A percentile compares a stretch with the other conserved stretches of the same genome.
Evolutionary conservation across 1,139 yeast species (phyloP).

Genomic region (Yamadazyma dendronema): DNA sequence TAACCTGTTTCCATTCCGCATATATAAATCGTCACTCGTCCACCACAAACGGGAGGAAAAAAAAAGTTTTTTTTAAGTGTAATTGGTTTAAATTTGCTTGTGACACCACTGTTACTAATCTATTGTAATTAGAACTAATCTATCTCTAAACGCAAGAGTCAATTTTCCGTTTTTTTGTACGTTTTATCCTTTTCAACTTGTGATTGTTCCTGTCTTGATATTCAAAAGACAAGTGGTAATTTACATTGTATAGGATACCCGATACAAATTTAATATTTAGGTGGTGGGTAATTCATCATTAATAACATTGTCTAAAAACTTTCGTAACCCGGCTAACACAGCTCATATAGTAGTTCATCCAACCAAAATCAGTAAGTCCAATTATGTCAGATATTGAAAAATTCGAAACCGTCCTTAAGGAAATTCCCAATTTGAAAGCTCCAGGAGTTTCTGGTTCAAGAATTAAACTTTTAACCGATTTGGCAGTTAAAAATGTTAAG

Average conservation of each 20-base stretch:
- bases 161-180: neutral
- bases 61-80: neutral
- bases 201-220: too few relatives aligned
- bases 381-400: slow-evolving; percentile 48
- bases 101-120: neutral
- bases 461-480: slow-evolving; percentile 77
- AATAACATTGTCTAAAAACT: too few relatives aligned
- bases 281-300: neutral
- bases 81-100: too few relatives aligned
- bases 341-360: too few relatives aligned
- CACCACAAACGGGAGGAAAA: neutral
- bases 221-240: too few relatives aligned
- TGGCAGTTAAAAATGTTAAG: slow-evolving; percentile 65
- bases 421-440: slow-evolving; percentile 73
- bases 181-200: neutral
- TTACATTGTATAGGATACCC: neutral
- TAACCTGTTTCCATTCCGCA: neutral
- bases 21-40: neutral
- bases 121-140: neutral
- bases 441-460: slow-evolving; percentile 97
- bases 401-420: slow-evolving; percentile 69
- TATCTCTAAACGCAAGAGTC: neutral
- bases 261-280: too few relatives aligned
- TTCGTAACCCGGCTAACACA: too few relatives aligned
- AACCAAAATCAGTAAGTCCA: neutral